Conservation (phyloP, 2,329 filamentous ascomycete species). For the Talaromyces piceae region DNA sequence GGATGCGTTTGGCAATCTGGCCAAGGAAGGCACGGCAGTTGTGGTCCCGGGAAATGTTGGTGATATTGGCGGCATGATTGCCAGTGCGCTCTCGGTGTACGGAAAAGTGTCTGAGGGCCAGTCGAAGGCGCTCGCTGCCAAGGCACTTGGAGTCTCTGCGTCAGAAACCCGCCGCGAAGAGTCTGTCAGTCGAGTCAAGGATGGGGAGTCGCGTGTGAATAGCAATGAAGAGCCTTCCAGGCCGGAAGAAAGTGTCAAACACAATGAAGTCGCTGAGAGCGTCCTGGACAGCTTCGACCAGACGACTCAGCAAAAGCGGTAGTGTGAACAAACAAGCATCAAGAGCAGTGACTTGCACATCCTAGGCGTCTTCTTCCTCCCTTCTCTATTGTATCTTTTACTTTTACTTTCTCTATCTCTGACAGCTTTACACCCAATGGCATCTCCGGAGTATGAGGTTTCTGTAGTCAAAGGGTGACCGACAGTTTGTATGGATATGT, state of each 20-base stretch:
- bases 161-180: conserved; percentile 13
- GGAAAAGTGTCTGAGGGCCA: conserved; percentile 84
- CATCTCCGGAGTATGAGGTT: conserved; percentile 1
- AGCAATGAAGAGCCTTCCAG: conserved; percentile 27
- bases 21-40: conserved; percentile 90
- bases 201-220: conserved; percentile 12
- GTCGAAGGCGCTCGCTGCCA: conserved; percentile 52
- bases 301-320: conserved; percentile 27
- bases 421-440: not conserved
- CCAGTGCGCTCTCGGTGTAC: conserved; percentile 89
- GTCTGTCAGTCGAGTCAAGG: conserved; percentile 3
- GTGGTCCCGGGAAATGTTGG: conserved; percentile 96
- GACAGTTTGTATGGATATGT: conserved; percentile 1
- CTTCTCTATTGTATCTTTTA: not conserved
- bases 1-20: conserved; percentile 84
- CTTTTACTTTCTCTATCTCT: not conserved
- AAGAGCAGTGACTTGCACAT: too few species aligned
- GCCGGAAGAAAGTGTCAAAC: conserved; percentile 8
- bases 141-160: conserved; percentile 25
- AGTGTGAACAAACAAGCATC: conserved; percentile 6
- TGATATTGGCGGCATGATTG: conserved; percentile 94
- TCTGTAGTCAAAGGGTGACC: not conserved
- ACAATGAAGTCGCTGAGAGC: conserved; percentile 39
- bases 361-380: not conserved
- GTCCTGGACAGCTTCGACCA: conserved; percentile 45